Base-by-base conservation (phyloP, 345 rosid species). In the Gossypium mustelinum region DNA sequence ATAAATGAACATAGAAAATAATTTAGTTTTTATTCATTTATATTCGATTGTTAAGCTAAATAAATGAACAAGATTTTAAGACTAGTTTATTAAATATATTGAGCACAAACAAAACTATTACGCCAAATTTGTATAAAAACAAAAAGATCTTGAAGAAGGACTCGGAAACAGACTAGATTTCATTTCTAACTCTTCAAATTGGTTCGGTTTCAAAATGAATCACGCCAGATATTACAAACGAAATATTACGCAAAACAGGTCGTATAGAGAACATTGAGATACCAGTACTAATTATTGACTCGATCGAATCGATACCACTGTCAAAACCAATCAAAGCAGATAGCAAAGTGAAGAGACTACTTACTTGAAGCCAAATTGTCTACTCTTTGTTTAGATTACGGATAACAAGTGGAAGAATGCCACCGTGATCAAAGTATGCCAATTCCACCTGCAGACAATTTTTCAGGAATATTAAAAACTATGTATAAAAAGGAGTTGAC, bases 371-470 rank as follows among this genome's bases (percentile, higher is more conserved):
- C n/a, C n/a, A n/a, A n/a, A n/a, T n/a, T n/a, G n/a, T n/a, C n/a
- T n/a, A n/a, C n/a, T n/a, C n/a, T n/a, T n/a, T n/a, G n/a, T n/a
- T n/a, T n/a, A n/a, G n/a, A n/a, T n/a, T n/a, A n/a, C n/a, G n/a
- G n/a, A n/a, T n/a, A n/a, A n/a, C n/a, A n/a, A n/a, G n/a, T n/a
- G n/a, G n/a, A n/a, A n/a, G n/a, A n/a, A n/a, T n/a, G n/a, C n/a
- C n/a, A n/a, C n/a, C n/a, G n/a, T n/a, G n/a, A n/a, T n/a, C n/a
- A n/a, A n/a, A n/a, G n/a, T 13, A 8, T 0, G 81, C 90, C 79
- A 92, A 77, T 43, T 92, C 95, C 79, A 92, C 95, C 95, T 92
- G 85, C 73, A 76, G 34, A 74, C 20, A 2, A 52, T 39, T 52
- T 18, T 44, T 7, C 13, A 0, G 2, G 3, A 3, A 68, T 1